Conservation (phyloP, 345 rosid species). For the Salix viminalis region DNA sequence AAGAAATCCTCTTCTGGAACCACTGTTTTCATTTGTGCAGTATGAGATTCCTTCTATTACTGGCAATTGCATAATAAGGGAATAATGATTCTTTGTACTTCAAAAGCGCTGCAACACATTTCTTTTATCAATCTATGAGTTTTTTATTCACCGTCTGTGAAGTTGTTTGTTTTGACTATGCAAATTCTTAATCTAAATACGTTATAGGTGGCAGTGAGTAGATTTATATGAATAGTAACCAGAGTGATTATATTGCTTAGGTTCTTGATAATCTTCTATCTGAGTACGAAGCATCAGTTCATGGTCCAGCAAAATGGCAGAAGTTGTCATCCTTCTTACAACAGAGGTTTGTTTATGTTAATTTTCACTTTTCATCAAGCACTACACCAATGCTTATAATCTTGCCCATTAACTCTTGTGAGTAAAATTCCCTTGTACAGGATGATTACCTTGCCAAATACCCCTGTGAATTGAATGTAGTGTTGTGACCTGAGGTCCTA, state of each 20-base stretch:
- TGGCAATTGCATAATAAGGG: background rate
- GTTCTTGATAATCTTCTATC: slow-evolving; percentile 39
- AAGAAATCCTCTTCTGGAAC: background rate
- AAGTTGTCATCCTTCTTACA: slow-evolving; percentile 35
- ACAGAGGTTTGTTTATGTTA: slow-evolving; percentile 15
- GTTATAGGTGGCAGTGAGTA: background rate
- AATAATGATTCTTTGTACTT: too few species aligned
- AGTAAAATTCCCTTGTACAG: background rate
- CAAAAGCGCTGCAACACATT: too few species aligned
- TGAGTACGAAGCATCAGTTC: slow-evolving; percentile 39
- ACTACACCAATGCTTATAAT: background rate
- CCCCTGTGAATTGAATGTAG: too few species aligned
- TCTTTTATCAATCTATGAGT: too few species aligned
- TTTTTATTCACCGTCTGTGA: too few species aligned
- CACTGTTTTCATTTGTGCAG: background rate
- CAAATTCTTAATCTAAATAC: too few species aligned
- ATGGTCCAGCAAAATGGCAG: slow-evolving; percentile 51
- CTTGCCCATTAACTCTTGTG: background rate
- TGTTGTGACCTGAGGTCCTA: too few species aligned
- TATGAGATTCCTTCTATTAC: background rate
- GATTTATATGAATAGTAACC: background rate
- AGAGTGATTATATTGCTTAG: slow-evolving; percentile 11
- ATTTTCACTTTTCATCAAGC: background rate
- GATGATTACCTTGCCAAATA: too few species aligned
- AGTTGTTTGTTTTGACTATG: too few species aligned